These are phyloP conservation scores for Multifurca ochricompacta DNA, from an alignment of 768 basidiomycete genomes.

Conservation along the genomic window DNA sequence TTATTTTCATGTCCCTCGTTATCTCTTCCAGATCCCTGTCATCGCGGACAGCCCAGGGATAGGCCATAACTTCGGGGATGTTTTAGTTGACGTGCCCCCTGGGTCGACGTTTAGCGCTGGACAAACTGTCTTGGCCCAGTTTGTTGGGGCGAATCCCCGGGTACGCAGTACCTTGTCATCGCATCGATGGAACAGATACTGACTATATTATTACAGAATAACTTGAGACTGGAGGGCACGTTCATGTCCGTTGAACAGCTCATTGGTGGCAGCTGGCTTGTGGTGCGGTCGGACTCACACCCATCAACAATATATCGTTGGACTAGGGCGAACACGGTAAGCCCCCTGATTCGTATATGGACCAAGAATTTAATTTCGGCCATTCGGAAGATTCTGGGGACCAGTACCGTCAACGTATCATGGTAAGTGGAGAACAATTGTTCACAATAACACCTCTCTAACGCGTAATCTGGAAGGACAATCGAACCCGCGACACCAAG, in stretches of 20 bases:
- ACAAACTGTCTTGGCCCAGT: slow-evolving; percentile 51
- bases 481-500: slow-evolving; percentile 55
- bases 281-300: slow-evolving; percentile 67
- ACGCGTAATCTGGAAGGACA: slow-evolving; percentile 35
- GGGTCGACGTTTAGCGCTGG: slow-evolving; percentile 44
- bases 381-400: slow-evolving; percentile 40
- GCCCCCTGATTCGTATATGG: slow-evolving; percentile 22
- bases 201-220: slow-evolving; percentile 43
- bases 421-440: slow-evolving; percentile 39
- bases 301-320: slow-evolving; percentile 66
- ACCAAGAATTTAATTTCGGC: neutral
- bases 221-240: slow-evolving; percentile 63
- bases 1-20: neutral
- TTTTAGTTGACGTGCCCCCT: slow-evolving; percentile 46
- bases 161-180: slow-evolving; percentile 31
- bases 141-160: slow-evolving; percentile 73
- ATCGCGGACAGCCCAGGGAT: slow-evolving; percentile 51
- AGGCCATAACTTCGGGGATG: slow-evolving; percentile 53
- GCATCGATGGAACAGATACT: neutral
- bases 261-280: slow-evolving; percentile 41
- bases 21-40: slow-evolving; percentile 42
- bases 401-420: slow-evolving; percentile 56
- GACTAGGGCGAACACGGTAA: slow-evolving; percentile 47
- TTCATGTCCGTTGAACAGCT: slow-evolving; percentile 61
- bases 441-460: neutral